Percentiles rank a stretch among this genome's conserved stretches.
Conservation (phyloP, 164 flowering plant species). For the Hamamelis virginiana region DNA sequence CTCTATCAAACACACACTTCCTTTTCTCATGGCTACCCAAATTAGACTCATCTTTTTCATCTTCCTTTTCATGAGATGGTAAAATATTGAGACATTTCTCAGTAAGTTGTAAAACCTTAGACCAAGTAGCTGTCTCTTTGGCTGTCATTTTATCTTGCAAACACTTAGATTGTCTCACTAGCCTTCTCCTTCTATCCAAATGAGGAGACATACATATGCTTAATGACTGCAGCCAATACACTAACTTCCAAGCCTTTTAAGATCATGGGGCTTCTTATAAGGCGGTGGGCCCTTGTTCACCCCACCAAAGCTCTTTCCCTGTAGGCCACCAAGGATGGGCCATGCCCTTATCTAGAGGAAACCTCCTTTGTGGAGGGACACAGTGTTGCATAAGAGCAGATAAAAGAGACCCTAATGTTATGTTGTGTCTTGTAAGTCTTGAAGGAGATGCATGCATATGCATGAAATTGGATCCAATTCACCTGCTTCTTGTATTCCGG, state of each 20-base stretch:
- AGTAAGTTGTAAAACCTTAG: constrained; percentile 15
- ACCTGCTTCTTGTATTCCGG: background rate
- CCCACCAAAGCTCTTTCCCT: constrained; percentile 37
- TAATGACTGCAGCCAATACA: constrained; percentile 38
- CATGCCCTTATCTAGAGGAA: constrained; percentile 32
- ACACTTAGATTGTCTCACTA: constrained; percentile 33
- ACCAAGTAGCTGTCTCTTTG: constrained; percentile 35
- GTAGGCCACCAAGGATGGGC: constrained; percentile 54
- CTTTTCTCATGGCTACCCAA: constrained; percentile 16
- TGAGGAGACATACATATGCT: constrained; percentile 41
- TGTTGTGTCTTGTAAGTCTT: constrained; percentile 39
- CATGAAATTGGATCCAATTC: constrained; percentile 8
- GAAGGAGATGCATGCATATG: constrained; percentile 26
- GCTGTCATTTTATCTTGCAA: constrained; percentile 49
- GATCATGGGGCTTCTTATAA: constrained; percentile 47
- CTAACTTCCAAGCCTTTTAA: constrained; percentile 41
- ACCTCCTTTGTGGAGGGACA: constrained; percentile 40
- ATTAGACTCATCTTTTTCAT: background rate
- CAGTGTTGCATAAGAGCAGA: constrained; percentile 48
- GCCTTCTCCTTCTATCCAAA: constrained; percentile 16
- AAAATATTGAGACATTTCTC: constrained; percentile 28
- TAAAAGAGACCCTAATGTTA: constrained; percentile 40
- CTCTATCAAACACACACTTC: constrained; percentile 21
- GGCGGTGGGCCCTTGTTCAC: constrained; percentile 34
- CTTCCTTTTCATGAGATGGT: constrained; percentile 4